phyloP scores from a whole-genome alignment of 768 basidiomycete species.

The Termitomyces sp. region DNA sequence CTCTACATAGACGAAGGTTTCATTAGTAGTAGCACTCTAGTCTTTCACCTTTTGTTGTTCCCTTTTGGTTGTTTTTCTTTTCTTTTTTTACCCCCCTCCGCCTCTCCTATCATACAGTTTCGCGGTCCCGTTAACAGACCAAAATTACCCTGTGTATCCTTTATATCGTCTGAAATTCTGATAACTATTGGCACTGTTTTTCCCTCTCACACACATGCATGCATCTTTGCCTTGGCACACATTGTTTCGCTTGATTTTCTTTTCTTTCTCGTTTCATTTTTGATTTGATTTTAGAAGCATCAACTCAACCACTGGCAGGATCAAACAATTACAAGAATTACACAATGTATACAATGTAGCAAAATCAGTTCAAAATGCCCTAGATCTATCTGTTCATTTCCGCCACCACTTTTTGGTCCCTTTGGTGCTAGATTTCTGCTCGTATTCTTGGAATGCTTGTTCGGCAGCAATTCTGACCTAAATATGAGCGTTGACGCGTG shows the following conservation, averaged over 20 bases:
- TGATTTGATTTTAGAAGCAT: neutral
- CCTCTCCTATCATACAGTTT: constrained; percentile 6
- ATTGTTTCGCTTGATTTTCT: neutral
- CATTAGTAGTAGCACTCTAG: constrained; percentile 12
- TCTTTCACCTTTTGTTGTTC: constrained; percentile 6
- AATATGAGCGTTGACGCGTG: neutral
- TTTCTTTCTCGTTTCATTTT: neutral
- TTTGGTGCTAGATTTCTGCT: constrained; percentile 28
- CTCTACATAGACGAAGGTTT: constrained; percentile 44
- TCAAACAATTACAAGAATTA: neutral
- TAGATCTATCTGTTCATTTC: neutral
- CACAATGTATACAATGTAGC: neutral
- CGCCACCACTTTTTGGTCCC: neutral
- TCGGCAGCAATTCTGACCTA: constrained; percentile 66
- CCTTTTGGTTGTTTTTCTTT: constrained; percentile 4
- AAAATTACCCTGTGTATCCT: constrained; percentile 14
- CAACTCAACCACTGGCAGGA: neutral
- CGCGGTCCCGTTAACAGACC: neutral
- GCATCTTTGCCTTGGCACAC: neutral
- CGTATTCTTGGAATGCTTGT: constrained; percentile 57
- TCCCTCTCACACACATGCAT: neutral
- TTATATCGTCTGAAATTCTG: constrained; percentile 15
- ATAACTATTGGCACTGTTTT: constrained; percentile 7
- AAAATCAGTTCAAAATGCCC: neutral
- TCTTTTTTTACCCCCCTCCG: neutral